Base-by-base conservation (phyloP, 2,329 filamentous ascomycete species). In the Fusarium tricinctum region DNA sequence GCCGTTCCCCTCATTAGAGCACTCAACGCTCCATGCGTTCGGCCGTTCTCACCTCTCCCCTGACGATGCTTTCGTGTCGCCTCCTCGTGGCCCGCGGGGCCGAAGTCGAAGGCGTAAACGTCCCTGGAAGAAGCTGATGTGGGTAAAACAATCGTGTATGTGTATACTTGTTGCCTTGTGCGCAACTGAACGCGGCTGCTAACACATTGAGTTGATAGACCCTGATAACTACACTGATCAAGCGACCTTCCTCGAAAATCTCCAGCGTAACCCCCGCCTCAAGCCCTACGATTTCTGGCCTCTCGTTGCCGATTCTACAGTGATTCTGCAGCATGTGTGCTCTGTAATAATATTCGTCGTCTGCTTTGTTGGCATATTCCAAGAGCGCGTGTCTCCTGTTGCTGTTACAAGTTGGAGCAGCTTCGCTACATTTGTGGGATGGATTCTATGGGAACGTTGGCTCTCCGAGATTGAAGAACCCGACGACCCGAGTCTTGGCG, bases 191-290 rank as follows among this genome's bases (percentile, higher is more conserved):
- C 38, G 44, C 13, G 20, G 17, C 38, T 23, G 62, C 56, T 66
- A 44, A 66, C 33, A 42, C 8, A 35, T 28, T 14, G 40, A 61
- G 30, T 17, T n/a, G 17, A 14, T 52, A 94, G 93, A 97, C 77
- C 94, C 96, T n/a, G 96, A 99, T 79, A 99, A 99, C 79, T 98
- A 98, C 78, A 98, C 96, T 40, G 96, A 99, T 77, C 94, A 96
- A 77, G 92, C 93, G 63, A 98, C 96, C 2, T 99, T 99, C 74
- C 90, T 99, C 70, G 95, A 97, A 76, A 94, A 97, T 74, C 88
- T 99, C 19, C 95, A 99, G 79, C 89, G 94, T 47, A 99, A 99
- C 78, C 95, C 95, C 6, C 90, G 94, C 40, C 87, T 98, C 52
- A 91, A 96, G 70, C 95, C 95, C 0, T 99, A 99, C 79, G 94